Evolutionary conservation across 345 rosid species (phyloP).

Genomic region (Boechera stricta): DNA sequence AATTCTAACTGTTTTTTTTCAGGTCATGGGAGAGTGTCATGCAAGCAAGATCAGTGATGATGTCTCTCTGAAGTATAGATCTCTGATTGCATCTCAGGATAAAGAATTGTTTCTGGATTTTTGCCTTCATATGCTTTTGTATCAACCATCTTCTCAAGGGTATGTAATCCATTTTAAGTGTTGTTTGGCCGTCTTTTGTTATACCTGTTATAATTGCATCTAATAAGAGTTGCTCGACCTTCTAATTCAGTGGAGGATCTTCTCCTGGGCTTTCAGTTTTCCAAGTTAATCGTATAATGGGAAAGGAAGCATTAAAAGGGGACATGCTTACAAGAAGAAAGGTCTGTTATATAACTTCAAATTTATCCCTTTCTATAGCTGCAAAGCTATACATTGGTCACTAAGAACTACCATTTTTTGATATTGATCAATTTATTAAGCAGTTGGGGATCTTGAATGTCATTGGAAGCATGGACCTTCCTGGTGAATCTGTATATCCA

Average conservation of each 20-base stretch:
- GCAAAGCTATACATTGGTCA: slow-evolving; percentile 24
- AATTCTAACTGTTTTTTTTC: slow-evolving; percentile 42
- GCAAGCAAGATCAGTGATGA: slow-evolving; percentile 65
- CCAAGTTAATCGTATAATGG: slow-evolving; percentile 74
- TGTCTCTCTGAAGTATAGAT: slow-evolving; percentile 68
- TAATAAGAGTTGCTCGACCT: slow-evolving; percentile 42
- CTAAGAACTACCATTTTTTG: not conserved
- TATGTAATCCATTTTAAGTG: slow-evolving; percentile 46
- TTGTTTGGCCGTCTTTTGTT: slow-evolving; percentile 14
- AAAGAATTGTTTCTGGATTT: slow-evolving; percentile 77
- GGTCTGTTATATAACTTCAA: slow-evolving; percentile 50
- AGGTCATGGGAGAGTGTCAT: slow-evolving; percentile 96
- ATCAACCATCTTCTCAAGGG: slow-evolving; percentile 80
- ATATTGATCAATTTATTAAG: slow-evolving; percentile 32
- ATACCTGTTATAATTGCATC: slow-evolving; percentile 17
- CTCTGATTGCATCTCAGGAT: slow-evolving; percentile 57
- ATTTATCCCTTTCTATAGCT: slow-evolving; percentile 20
- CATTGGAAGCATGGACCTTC: slow-evolving; percentile 73
- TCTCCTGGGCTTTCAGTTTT: slow-evolving; percentile 86
- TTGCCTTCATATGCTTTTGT: slow-evolving; percentile 75
- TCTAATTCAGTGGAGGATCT: slow-evolving; percentile 71
- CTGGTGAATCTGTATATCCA: slow-evolving; percentile 79
- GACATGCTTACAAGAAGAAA: slow-evolving; percentile 76
- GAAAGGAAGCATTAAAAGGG: slow-evolving; percentile 71
- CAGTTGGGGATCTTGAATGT: slow-evolving; percentile 94